Evolutionary conservation across 2,329 filamentous ascomycete species (phyloP), one percentile per base, ranked within the genome.

Genomic region (Graphilbum fragrans): DNA sequence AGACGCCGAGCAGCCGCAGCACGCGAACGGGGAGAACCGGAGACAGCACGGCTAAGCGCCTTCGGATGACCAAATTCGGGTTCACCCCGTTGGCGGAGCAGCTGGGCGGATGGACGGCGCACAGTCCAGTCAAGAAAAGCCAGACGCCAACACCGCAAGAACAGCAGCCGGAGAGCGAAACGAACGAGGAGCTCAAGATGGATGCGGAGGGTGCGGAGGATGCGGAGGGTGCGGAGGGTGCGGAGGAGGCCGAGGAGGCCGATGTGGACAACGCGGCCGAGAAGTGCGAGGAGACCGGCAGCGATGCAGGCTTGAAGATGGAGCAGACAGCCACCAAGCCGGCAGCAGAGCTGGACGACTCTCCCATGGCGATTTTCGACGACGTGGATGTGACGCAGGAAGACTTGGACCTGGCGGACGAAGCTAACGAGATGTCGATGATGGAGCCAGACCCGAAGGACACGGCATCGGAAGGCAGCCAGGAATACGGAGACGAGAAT

Each of bases 401-500:
- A 49, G 76, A 80, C 46, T 52, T 77, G 31, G 70, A 67, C 16
- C 61, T 79, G 38, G 72, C 70, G 5, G 60, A 67, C 3, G 75
- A 80, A 52, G 74, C 74, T 4, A 63, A 78, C 42, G 72, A 74
- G 49, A 72, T 78, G 68, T 77, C 74, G 2, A 53, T 74, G 11
- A 56, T 74, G 55, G 69, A 71, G 39, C 58, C 63, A 5, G 58
- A 61, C 20, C 53, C 61, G 18, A 45, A 61, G 3, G 58, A 67
- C 2, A 58, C 64, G 10, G 55, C 69, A 3, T 81, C 77, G 0
- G 74, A 80, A 45, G 70, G 71, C 1, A 80, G 75, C 50, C 72
- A 82, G 47, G 73, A 79, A 47, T 81, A 81, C 51, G 77, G 70
- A 3, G 77, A 83, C 49, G 79, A 83, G 54, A 82, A 82, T 53